Conservation (phyloP, 805 yeast genomes). For the Kuraishia capsulata region DNA sequence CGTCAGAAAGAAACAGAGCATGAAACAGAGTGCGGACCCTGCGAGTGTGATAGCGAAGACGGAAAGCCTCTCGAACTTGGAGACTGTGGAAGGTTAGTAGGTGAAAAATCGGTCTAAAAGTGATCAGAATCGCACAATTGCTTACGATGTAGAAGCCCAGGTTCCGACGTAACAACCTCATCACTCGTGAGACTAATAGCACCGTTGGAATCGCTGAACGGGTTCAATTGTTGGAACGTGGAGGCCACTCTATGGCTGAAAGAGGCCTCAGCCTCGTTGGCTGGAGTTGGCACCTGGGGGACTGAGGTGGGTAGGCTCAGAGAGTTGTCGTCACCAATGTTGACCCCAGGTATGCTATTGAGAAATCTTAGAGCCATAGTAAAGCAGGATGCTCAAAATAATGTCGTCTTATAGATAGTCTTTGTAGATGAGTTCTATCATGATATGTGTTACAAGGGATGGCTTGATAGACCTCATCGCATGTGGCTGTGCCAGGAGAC, state of each 20-base stretch:
- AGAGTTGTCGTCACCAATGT: constrained; percentile 9
- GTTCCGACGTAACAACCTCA: constrained; percentile 27
- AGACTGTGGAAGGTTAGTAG: constrained; percentile 39
- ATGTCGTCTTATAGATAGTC: no score
- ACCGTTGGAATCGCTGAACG: constrained; percentile 4
- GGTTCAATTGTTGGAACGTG: constrained; percentile 6
- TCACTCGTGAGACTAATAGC: constrained; percentile 7
- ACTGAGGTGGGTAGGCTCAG: constrained; percentile 2
- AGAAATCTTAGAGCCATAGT: constrained; percentile 9
- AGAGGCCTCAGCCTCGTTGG: constrained; percentile 4
- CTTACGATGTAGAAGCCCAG: constrained; percentile 33
- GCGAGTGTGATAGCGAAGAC: constrained; percentile 67
- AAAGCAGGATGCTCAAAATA: no score
- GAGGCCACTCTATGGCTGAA: constrained; percentile 5
- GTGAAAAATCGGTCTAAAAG: no score
- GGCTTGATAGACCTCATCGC: no score
- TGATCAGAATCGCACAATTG: constrained; percentile 24
- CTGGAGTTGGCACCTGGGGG: constrained; percentile 1
- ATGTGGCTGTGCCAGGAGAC: no score
- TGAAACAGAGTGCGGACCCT: constrained; percentile 66
- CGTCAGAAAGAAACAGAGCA: constrained; percentile 65
- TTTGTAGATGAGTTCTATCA: no score
- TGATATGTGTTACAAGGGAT: no score
- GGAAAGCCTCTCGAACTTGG: constrained; percentile 68
- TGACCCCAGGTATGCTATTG: constrained; percentile 13